These are phyloP conservation scores for Golubevia pallescens DNA, from an alignment of 1,284 basidiomycete genomes.

Conservation along the genomic window DNA sequence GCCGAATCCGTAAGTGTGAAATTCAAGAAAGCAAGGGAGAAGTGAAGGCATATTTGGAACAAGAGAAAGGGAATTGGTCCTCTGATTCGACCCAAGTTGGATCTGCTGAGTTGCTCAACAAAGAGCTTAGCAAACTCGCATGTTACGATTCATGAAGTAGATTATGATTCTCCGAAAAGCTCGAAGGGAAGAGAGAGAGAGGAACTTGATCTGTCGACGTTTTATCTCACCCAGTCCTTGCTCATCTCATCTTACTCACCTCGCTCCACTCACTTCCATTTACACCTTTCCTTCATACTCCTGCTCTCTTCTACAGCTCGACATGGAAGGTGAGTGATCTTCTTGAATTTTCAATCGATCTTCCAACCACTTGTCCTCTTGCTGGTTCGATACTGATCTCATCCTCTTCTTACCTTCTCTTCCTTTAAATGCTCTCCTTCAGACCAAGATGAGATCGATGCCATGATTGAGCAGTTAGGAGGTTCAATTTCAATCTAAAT, in stretches of 20 bases:
- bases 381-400: neutral
- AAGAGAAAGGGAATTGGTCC: slow-evolving; percentile 1
- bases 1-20: slow-evolving; percentile 51
- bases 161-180: too few species aligned
- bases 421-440: too few species aligned
- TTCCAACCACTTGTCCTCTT: slow-evolving; percentile 21
- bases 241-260: neutral
- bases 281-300: neutral
- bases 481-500: slow-evolving; percentile 11
- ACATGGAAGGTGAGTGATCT: slow-evolving; percentile 54
- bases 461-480: slow-evolving; percentile 62
- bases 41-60: neutral
- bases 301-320: slow-evolving; percentile 30
- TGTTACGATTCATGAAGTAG: too few species aligned
- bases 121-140: too few species aligned
- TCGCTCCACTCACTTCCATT: neutral
- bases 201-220: neutral
- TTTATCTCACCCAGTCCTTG: neutral
- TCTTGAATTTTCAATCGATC: too few species aligned
- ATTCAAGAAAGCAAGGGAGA: neutral
- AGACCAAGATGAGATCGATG: slow-evolving; percentile 40
- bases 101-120: too few species aligned
- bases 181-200: too few species aligned
- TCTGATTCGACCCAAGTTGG: neutral
- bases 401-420: neutral